Conservation (phyloP, 345 rosid species). For the Citrus hindsii region DNA sequence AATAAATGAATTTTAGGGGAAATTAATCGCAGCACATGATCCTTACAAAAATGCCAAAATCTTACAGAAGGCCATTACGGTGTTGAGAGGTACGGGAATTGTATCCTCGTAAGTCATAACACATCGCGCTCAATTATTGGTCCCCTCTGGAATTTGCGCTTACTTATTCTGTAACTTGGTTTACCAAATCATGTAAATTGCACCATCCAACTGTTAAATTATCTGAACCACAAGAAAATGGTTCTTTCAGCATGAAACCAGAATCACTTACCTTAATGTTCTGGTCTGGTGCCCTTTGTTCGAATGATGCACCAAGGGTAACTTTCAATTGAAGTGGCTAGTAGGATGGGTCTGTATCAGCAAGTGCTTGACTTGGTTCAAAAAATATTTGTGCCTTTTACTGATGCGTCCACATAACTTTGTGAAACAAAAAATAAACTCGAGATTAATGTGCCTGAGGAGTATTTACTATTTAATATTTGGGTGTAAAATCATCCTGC, state of each 20-base stretch:
- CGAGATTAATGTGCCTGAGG: neutral
- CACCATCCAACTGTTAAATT: neutral
- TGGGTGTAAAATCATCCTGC: neutral
- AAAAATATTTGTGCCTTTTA: neutral
- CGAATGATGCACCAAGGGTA: neutral
- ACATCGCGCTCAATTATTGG: conserved; percentile 1
- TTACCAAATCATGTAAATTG: neutral
- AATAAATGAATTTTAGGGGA: neutral
- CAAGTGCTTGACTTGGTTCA: no score
- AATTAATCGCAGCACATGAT: neutral
- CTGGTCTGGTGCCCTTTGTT: no score
- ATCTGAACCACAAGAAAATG: neutral
- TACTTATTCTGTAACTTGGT: neutral
- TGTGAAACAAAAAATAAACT: neutral
- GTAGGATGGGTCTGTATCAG: neutral
- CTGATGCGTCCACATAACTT: neutral
- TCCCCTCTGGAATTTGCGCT: neutral
- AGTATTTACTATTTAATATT: neutral
- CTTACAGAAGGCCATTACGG: neutral
- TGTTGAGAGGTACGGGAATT: neutral
- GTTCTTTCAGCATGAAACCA: neutral
- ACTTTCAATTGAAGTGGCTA: neutral
- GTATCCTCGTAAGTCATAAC: neutral
- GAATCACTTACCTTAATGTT: neutral
- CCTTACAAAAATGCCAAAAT: neutral